These are phyloP conservation scores for Clavispora vitiphila DNA, from an alignment of 805 yeast species.

Conservation along the genomic window DNA sequence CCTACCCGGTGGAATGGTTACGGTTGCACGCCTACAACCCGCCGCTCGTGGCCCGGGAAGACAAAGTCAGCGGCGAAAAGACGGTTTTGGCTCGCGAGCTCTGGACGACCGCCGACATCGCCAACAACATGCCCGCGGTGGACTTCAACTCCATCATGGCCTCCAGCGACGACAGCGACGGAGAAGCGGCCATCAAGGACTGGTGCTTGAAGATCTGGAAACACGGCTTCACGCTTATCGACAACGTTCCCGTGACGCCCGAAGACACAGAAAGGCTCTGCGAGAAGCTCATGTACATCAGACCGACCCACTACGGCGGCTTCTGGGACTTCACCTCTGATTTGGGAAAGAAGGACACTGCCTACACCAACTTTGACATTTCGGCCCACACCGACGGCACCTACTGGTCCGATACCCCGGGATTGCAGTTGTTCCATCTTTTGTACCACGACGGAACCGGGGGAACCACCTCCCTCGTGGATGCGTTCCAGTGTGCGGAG, in stretches of 20 bases:
- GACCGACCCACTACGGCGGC: conserved; percentile 75
- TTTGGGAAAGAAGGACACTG: conserved; percentile 62
- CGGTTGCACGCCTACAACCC: conserved; percentile 50
- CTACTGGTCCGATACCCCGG: conserved; percentile 70
- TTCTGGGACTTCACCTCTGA: conserved; percentile 77
- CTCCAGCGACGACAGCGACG: conserved; percentile 21
- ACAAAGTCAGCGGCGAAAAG: conserved; percentile 24
- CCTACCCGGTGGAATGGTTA: conserved; percentile 39
- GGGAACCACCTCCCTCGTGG: conserved; percentile 64
- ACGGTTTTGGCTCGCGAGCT: conserved; percentile 25
- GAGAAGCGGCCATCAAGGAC: conserved; percentile 44
- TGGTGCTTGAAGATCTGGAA: conserved; percentile 52
- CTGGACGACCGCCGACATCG: conserved; percentile 44
- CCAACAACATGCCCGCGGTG: conserved; percentile 41
- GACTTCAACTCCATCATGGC: conserved; percentile 44
- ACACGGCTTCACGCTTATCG: conserved; percentile 59
- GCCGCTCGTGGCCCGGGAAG: conserved; percentile 28
- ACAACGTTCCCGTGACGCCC: conserved; percentile 56
- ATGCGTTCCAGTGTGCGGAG: conserved; percentile 59
- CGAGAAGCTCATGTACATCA: conserved; percentile 52
- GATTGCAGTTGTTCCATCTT: conserved; percentile 63
- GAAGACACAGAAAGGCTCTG: conserved; percentile 55
- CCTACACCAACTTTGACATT: conserved; percentile 63
- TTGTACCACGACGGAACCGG: conserved; percentile 61
- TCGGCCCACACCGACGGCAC: conserved; percentile 70